A percentile compares a stretch with the other conserved stretches of the same genome.
These are phyloP conservation scores for Diaporthe citrichinensis DNA, from an alignment of 2,329 filamentous ascomycete species.

Conservation along the genomic window DNA sequence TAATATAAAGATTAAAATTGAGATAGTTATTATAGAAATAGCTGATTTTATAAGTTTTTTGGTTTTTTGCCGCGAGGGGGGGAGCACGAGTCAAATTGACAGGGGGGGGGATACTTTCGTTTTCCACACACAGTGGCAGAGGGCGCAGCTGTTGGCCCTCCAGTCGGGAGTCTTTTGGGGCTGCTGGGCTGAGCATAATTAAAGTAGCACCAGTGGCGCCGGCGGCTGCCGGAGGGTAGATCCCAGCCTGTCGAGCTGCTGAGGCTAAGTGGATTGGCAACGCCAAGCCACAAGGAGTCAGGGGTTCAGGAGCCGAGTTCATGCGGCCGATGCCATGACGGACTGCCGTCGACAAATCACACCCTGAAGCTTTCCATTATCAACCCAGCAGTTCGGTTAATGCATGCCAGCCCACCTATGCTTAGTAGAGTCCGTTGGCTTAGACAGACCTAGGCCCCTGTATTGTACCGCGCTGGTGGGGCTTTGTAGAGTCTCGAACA, in stretches of 20 bases:
- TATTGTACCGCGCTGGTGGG: neutral
- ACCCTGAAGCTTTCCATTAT: neutral
- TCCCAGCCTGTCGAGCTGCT: conserved; percentile 7
- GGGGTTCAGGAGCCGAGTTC: conserved; percentile 21
- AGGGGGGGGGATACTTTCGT: too few relatives aligned
- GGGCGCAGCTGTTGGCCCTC: too few relatives aligned
- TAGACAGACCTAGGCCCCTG: neutral
- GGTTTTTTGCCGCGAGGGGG: too few relatives aligned
- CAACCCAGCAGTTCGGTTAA: neutral
- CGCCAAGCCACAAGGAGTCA: conserved; percentile 13
- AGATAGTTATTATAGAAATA: too few relatives aligned
- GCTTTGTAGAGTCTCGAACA: neutral
- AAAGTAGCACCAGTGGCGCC: neutral
- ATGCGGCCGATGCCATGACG: neutral
- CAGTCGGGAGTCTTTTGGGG: neutral
- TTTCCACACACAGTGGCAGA: too few relatives aligned
- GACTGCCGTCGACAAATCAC: neutral
- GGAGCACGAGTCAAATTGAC: too few relatives aligned
- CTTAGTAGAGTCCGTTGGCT: neutral
- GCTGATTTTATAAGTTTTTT: too few relatives aligned
- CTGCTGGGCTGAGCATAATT: neutral
- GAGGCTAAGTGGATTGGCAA: conserved; percentile 10
- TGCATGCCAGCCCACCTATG: neutral
- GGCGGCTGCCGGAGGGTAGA: conserved; percentile 9
- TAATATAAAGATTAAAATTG: too few relatives aligned